Conservation (phyloP, 2,329 filamentous ascomycete species). For the Diaporthe eres region DNA sequence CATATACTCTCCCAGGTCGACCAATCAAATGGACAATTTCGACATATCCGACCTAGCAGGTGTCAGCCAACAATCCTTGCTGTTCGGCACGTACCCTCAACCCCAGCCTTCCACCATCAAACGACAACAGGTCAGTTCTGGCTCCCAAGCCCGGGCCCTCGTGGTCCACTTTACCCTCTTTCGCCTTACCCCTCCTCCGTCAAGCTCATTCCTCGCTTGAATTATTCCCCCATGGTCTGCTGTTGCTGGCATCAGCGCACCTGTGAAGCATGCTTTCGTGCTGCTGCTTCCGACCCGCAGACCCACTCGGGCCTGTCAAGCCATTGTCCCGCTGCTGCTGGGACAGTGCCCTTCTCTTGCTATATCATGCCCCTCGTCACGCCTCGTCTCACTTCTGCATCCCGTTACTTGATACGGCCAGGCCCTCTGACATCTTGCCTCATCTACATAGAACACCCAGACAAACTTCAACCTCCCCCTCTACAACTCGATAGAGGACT, state of each 20-base stretch:
- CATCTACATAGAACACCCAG: slow-evolving; percentile 27
- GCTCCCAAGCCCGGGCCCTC: slow-evolving; percentile 5
- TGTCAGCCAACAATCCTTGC: slow-evolving; percentile 40
- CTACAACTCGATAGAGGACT: slow-evolving; percentile 50
- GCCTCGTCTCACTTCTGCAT: neutral
- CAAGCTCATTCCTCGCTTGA: slow-evolving; percentile 14
- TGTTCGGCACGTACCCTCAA: slow-evolving; percentile 41
- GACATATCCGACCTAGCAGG: slow-evolving; percentile 38
- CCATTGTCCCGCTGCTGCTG: neutral
- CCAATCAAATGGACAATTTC: slow-evolving; percentile 42
- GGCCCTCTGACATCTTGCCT: neutral
- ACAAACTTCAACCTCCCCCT: slow-evolving; percentile 31
- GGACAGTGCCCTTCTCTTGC: neutral
- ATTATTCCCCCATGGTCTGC: slow-evolving; percentile 25
- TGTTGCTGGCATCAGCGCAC: slow-evolving; percentile 31
- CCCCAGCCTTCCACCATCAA: slow-evolving; percentile 39
- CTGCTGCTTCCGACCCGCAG: slow-evolving; percentile 21
- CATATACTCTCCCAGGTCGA: neutral
- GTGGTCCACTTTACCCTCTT: slow-evolving; percentile 17
- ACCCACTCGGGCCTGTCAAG: slow-evolving; percentile 31
- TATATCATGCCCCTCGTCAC: slow-evolving; percentile 20
- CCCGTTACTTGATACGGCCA: neutral
- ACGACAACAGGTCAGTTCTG: slow-evolving; percentile 42
- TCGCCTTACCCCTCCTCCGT: slow-evolving; percentile 22
- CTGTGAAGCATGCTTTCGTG: slow-evolving; percentile 14